Percentiles rank a stretch among this genome's conserved stretches.
Conservation (phyloP, 495 filamentous ascomycete species). For the Xylaria sp. region DNA sequence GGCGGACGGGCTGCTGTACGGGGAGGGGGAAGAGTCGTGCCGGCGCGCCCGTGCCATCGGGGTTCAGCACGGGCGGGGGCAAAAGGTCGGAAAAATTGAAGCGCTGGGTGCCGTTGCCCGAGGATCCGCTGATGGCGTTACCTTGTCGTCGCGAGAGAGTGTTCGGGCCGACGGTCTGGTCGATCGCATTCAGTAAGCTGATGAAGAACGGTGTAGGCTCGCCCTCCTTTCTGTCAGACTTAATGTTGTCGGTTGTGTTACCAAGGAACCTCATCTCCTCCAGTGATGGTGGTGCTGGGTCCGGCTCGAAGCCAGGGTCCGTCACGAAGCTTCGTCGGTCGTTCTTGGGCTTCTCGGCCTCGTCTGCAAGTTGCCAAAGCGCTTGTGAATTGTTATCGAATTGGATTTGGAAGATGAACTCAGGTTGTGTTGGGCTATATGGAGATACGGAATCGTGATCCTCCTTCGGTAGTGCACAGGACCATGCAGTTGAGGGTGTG, state of each 20-base stretch:
- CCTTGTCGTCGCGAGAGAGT: slow-evolving; percentile 46
- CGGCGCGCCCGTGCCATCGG: slow-evolving; percentile 73
- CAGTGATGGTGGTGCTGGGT: slow-evolving; percentile 68
- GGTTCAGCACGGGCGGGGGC: slow-evolving; percentile 64
- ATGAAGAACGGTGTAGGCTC: slow-evolving; percentile 76
- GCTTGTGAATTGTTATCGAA: slow-evolving; percentile 73
- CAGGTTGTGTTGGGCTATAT: slow-evolving; percentile 69
- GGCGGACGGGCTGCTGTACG: slow-evolving; percentile 76
- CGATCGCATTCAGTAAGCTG: slow-evolving; percentile 50
- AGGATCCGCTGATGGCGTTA: slow-evolving; percentile 28
- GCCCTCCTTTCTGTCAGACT: slow-evolving; percentile 64
- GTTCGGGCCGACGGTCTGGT: slow-evolving; percentile 44
- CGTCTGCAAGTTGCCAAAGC: slow-evolving; percentile 49
- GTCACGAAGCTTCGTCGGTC: slow-evolving; percentile 26
- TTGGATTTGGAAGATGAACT: slow-evolving; percentile 79
- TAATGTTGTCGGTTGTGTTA: slow-evolving; percentile 77
- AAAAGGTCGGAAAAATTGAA: slow-evolving; percentile 58
- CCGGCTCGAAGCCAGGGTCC: slow-evolving; percentile 56
- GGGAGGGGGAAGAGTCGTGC: slow-evolving; percentile 74
- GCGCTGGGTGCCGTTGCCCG: slow-evolving; percentile 16
- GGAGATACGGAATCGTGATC: slow-evolving; percentile 66
- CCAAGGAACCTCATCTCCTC: slow-evolving; percentile 80
- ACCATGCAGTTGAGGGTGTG: slow-evolving; percentile 74
- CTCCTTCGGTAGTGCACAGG: slow-evolving; percentile 80
- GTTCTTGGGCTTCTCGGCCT: slow-evolving; percentile 19